Evolutionary conservation across 306 rosid species (phyloP).

Genomic region (Nissolia schottii): DNA sequence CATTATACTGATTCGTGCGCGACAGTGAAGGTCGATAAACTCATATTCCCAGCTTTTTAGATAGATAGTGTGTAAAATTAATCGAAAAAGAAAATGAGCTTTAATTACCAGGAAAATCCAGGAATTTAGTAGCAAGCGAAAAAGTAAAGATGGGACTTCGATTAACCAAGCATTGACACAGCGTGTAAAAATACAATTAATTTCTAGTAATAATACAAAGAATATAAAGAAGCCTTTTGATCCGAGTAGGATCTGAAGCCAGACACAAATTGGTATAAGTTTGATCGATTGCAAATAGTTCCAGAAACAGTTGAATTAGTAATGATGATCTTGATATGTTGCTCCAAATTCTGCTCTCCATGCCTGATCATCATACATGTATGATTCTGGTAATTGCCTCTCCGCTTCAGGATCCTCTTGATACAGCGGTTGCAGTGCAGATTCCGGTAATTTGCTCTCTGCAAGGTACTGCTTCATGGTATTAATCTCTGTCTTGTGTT

Average conservation of each 20-base stretch:
- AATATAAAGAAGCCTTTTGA: slow-evolving; percentile 9
- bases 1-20: too few species aligned
- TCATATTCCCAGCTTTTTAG: too few species aligned
- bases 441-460: slow-evolving; percentile 82
- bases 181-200: neutral
- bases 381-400: too few species aligned
- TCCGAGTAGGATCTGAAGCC: slow-evolving; percentile 41
- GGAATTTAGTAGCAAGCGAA: neutral
- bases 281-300: neutral
- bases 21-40: too few species aligned
- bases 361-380: slow-evolving; percentile 76
- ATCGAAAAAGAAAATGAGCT: too few species aligned
- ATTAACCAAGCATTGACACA: slow-evolving; percentile 8
- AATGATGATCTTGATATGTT: slow-evolving; percentile 70
- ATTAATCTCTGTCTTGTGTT: slow-evolving; percentile 80
- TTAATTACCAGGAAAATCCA: neutral
- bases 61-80: too few species aligned
- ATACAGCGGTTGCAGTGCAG: slow-evolving; percentile 73
- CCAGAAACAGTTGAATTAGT: slow-evolving; percentile 24
- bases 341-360: slow-evolving; percentile 98
- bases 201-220: neutral
- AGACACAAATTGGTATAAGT: neutral
- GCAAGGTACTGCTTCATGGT: slow-evolving; percentile 89
- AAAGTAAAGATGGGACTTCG: neutral
- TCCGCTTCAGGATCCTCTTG: slow-evolving; percentile 43